Evolutionary conservation across 306 rosid genomes (phyloP).

Genomic region (Crotalaria pallida): DNA sequence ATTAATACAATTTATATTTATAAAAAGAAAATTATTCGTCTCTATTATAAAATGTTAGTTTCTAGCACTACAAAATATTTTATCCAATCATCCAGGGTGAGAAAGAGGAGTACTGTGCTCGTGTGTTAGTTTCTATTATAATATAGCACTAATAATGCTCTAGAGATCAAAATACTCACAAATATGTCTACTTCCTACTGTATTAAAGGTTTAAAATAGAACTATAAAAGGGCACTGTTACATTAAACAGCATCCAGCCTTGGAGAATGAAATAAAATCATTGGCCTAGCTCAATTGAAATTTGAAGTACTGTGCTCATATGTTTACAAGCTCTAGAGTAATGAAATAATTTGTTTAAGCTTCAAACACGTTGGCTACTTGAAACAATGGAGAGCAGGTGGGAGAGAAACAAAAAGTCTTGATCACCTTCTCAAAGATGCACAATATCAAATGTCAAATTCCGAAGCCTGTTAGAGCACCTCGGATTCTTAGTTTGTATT

Average conservation of each 20-base stretch:
- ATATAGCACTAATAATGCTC: too few species aligned
- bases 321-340: not conserved
- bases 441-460: not conserved
- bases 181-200: too few species aligned
- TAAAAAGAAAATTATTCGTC: too few species aligned
- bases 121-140: too few species aligned
- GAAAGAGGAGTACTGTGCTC: too few species aligned
- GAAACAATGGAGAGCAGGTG: not conserved
- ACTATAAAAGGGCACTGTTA: not conserved
- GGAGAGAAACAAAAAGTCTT: not conserved
- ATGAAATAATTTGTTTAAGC: not conserved
- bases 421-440: not conserved
- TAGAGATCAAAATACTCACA: too few species aligned
- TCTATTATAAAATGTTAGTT: too few species aligned
- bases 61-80: too few species aligned
- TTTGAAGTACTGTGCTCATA: not conserved
- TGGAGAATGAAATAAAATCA: conserved; percentile 8
- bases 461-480: not conserved
- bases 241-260: not conserved
- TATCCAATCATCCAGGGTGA: too few species aligned
- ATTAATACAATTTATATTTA: too few species aligned
- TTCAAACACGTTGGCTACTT: not conserved
- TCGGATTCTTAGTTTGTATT: not conserved
- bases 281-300: not conserved
- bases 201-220: too few species aligned